These are phyloP conservation scores for Sesbania bispinosa DNA, from an alignment of 306 rosid genomes.

Conservation along the genomic window DNA sequence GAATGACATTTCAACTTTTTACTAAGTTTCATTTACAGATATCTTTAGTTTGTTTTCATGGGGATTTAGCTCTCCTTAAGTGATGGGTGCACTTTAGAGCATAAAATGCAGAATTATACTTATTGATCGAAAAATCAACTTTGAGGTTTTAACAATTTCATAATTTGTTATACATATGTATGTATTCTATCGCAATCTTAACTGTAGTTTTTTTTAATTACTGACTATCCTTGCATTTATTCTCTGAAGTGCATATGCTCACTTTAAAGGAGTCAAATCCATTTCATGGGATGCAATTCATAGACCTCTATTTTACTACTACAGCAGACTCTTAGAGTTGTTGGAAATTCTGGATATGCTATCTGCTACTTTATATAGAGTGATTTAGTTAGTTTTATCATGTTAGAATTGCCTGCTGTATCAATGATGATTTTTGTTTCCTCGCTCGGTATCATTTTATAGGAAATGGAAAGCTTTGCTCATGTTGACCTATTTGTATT, in stretches of 20 bases:
- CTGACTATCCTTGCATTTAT: too few species aligned
- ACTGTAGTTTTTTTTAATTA: too few species aligned
- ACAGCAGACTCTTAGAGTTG: neutral
- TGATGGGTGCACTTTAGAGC: too few species aligned
- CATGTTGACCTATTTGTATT: neutral
- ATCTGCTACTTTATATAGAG: neutral
- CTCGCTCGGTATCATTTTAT: neutral
- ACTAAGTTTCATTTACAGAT: neutral
- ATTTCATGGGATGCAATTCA: neutral
- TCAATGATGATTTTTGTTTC: neutral
- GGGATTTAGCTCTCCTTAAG: too few species aligned
- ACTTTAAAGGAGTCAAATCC: too few species aligned
- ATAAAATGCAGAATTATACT: too few species aligned
- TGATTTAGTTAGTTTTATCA: neutral
- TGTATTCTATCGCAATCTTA: too few species aligned
- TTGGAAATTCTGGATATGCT: neutral
- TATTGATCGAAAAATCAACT: too few species aligned
- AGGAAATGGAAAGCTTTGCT: neutral
- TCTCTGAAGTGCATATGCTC: too few species aligned
- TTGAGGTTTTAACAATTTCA: too few species aligned
- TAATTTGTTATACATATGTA: too few species aligned
- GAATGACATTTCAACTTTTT: neutral
- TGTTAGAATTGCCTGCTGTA: neutral
- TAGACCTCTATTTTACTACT: neutral
- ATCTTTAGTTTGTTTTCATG: neutral